phyloP scores from a whole-genome alignment of 371 early-diverging fungal species.

The Basidiobolus meristosporus region DNA sequence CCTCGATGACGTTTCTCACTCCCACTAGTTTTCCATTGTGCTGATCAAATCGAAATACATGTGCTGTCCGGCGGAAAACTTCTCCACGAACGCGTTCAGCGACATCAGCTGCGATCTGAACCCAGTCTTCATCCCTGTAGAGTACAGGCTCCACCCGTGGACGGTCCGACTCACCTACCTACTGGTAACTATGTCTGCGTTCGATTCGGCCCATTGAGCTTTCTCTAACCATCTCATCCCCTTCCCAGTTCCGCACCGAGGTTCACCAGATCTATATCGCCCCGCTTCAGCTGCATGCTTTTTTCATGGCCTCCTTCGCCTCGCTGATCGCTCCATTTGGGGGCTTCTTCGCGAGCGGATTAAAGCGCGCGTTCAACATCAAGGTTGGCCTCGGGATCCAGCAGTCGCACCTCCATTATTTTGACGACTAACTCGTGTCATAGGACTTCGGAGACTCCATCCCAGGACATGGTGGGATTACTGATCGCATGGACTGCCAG shows the following conservation, averaged over 20 bases:
- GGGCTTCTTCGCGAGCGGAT: constrained; percentile 97
- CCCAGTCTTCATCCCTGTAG: constrained; percentile 43
- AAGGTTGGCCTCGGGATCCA: constrained; percentile 29
- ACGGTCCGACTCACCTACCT: constrained; percentile 16
- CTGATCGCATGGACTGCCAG: constrained; percentile 98
- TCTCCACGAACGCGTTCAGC: constrained; percentile 27
- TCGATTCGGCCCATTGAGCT: not conserved
- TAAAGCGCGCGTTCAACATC: constrained; percentile 95
- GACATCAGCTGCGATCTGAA: constrained; percentile 30
- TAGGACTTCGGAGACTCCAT: constrained; percentile 91
- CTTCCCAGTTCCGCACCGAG: constrained; percentile 2
- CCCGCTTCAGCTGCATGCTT: constrained; percentile 79
- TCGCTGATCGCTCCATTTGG: constrained; percentile 97
- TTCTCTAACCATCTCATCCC: not conserved
- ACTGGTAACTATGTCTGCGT: constrained; percentile 1
- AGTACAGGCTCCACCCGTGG: constrained; percentile 7
- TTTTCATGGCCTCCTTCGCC: constrained; percentile 85
- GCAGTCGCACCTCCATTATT: not conserved
- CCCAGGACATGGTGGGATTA: constrained; percentile 97
- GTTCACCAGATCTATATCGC: constrained; percentile 23
- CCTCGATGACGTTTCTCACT: not conserved
- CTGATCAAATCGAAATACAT: constrained; percentile 58
- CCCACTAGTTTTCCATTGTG: constrained; percentile 17
- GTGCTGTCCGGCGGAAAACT: constrained; percentile 64
- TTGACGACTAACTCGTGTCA: not conserved